A percentile compares a stretch with the other conserved stretches of the same genome.
Conservation (phyloP, 352 stramenopile genomes). For the Pythium myriotylum region DNA sequence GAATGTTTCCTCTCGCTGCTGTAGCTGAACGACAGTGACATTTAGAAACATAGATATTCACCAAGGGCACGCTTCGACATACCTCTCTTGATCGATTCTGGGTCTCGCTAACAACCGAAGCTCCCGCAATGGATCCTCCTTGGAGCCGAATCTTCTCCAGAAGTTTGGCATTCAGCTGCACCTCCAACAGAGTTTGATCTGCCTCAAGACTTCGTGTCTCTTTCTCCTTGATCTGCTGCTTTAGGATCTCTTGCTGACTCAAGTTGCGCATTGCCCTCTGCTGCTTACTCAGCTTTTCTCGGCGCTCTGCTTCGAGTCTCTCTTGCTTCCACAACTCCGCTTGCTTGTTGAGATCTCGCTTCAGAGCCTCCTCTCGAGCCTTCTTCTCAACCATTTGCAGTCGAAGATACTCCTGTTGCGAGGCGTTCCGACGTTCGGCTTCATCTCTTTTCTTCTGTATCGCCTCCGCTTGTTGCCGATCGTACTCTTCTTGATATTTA, state of each 20-base stretch:
- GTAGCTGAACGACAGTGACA: slow-evolving; percentile 34
- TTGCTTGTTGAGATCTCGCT: slow-evolving; percentile 74
- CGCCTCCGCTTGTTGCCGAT: slow-evolving; percentile 50
- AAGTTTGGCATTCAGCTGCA: slow-evolving; percentile 73
- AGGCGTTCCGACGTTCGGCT: slow-evolving; percentile 44
- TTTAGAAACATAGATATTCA: too few relatives aligned
- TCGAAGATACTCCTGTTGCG: slow-evolving; percentile 59
- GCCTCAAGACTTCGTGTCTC: slow-evolving; percentile 57
- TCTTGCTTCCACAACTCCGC: slow-evolving; percentile 82
- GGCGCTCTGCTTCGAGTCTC: slow-evolving; percentile 53
- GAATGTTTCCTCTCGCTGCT: slow-evolving; percentile 53
- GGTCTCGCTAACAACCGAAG: slow-evolving; percentile 65
- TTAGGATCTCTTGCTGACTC: slow-evolving; percentile 64
- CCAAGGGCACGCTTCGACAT: background rate
- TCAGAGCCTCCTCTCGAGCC: slow-evolving; percentile 49
- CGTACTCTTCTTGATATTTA: slow-evolving; percentile 72
- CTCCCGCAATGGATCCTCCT: slow-evolving; percentile 36
- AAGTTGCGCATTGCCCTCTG: slow-evolving; percentile 55
- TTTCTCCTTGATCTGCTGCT: slow-evolving; percentile 74
- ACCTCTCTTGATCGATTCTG: slow-evolving; percentile 78
- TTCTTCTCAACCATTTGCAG: slow-evolving; percentile 76
- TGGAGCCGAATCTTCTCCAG: slow-evolving; percentile 76
- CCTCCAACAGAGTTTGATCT: slow-evolving; percentile 69
- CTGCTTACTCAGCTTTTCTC: slow-evolving; percentile 51
- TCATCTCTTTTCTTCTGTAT: slow-evolving; percentile 57